Evolutionary conservation across 2,329 filamentous ascomycete genomes (phyloP).

Genomic region (Emmonsiellopsis sp.): DNA sequence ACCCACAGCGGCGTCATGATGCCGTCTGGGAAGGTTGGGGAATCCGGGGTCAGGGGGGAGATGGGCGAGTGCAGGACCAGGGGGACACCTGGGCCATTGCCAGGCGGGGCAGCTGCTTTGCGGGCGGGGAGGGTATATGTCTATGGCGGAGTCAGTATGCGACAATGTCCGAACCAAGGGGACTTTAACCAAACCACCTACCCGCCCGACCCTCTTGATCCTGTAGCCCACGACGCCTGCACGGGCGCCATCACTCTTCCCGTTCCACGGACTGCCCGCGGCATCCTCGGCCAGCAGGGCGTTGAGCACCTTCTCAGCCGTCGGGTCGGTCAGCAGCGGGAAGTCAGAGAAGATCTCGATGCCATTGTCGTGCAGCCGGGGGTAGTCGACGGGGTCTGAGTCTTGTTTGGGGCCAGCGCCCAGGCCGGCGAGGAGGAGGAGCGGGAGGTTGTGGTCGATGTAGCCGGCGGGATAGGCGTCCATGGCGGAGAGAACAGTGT

Average conservation of each 20-base stretch:
- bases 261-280: constrained; percentile 57
- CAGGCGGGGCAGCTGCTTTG: constrained; percentile 44
- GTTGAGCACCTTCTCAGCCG: constrained; percentile 55
- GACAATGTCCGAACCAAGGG: constrained; percentile 4
- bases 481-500: constrained; percentile 26
- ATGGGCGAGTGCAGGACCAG: constrained; percentile 77
- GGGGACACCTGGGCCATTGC: constrained; percentile 37
- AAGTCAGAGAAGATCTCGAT: constrained; percentile 61
- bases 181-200: constrained; percentile 41
- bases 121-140: constrained; percentile 50
- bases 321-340: constrained; percentile 54
- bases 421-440: constrained; percentile 74
- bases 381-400: constrained; percentile 25
- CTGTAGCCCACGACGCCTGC: constrained; percentile 50
- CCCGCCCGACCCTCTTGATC: constrained; percentile 68
- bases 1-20: constrained; percentile 75
- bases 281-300: constrained; percentile 60
- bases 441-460: constrained; percentile 76
- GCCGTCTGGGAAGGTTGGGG: constrained; percentile 80
- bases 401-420: constrained; percentile 26
- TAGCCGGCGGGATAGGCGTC: constrained; percentile 52
- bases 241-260: constrained; percentile 42
- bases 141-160: constrained; percentile 19
- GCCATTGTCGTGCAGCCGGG: constrained; percentile 46
- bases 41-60: constrained; percentile 77